Conservation (phyloP, 768 basidiomycete species). For the Hydnomerulius pinastri region DNA sequence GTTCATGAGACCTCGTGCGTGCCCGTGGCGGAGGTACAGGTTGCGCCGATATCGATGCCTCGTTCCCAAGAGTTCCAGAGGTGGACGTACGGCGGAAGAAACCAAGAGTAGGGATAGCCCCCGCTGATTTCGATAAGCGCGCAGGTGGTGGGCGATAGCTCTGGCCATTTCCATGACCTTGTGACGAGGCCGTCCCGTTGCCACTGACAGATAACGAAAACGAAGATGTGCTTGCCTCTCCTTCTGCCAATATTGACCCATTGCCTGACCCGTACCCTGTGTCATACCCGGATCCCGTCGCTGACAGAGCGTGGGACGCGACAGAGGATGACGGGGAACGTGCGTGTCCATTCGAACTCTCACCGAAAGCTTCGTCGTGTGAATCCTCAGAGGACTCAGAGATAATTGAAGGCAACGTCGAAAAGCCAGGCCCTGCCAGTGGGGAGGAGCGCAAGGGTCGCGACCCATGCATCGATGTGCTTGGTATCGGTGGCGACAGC, state of each 20-base stretch:
- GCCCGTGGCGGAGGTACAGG: slow-evolving; percentile 22
- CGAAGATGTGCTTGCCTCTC: slow-evolving; percentile 25
- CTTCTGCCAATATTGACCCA: slow-evolving; percentile 7
- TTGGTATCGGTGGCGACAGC: slow-evolving; percentile 7
- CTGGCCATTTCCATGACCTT: slow-evolving; percentile 11
- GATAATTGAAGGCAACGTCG: slow-evolving; percentile 24
- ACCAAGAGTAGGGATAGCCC: slow-evolving; percentile 9
- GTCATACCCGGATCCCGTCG: slow-evolving; percentile 14
- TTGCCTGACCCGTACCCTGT: slow-evolving; percentile 16
- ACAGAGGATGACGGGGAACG: slow-evolving; percentile 20
- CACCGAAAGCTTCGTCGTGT: slow-evolving; percentile 2
- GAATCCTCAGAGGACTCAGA: slow-evolving; percentile 24
- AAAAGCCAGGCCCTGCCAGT: slow-evolving; percentile 27
- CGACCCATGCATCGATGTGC: slow-evolving; percentile 9
- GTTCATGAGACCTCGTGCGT: slow-evolving; percentile 17
- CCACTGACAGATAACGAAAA: slow-evolving; percentile 12
- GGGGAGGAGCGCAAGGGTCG: slow-evolving; percentile 34
- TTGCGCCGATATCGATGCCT: slow-evolving; percentile 2
- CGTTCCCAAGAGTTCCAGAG: background rate
- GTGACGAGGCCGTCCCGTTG: slow-evolving; percentile 20
- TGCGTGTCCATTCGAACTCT: background rate
- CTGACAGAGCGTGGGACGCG: slow-evolving; percentile 14
- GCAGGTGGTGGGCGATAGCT: background rate
- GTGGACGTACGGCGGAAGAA: slow-evolving; percentile 8
- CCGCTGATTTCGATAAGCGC: slow-evolving; percentile 14